Evolutionary conservation across 176 grass and related monocot genomes (phyloP), one percentile per base, ranked within the genome.

Genomic region (Hsuehochloa calcarea): DNA sequence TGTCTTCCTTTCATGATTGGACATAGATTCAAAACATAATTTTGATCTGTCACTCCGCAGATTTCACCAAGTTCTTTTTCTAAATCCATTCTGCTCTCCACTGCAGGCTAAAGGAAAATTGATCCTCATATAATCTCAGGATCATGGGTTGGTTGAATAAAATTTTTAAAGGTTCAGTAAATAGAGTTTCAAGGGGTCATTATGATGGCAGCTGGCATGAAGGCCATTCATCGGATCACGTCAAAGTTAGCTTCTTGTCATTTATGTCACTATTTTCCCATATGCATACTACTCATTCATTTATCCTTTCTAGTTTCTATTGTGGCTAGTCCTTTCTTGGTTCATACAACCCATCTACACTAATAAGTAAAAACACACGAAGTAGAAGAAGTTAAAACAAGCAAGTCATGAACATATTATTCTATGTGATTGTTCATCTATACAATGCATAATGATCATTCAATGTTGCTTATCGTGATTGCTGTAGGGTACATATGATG

Each of bases 101-200:
- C 7, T 79, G 73, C 80, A 90, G 84, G 72, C 10, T 66, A 34
- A 51, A 83, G 34, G 38, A 41, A n/a, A 64, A 59, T 72, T 86
- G 66, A 73, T 41, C 74, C 52, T 74, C 74, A 39, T 15, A 39
- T 85, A 85, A 49, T 3, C 15, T 85, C 5, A 22, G 78, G 45
- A 49, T 69, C 60, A 95, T 98, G 96, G 84, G 89, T 90, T 93
- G 87, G 96, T 78, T 98, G 66, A 95, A 70, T 25, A 90, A 89
- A 58, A 86, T 96, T 64, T 89, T 99, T 78, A 94, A 91, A 89
- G 90, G 88, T 68, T 90, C 93, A 15, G 88, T 65, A 52, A 88
- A 87, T 70, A 94, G 87, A 91, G 84, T 99, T 80, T 99, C 96
- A 76, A 90, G 90, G 84, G 91, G 84, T n/a, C 91, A 91, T 67